These are phyloP conservation scores for Vicia sativa DNA, from an alignment of 306 rosid species.

Conservation along the genomic window DNA sequence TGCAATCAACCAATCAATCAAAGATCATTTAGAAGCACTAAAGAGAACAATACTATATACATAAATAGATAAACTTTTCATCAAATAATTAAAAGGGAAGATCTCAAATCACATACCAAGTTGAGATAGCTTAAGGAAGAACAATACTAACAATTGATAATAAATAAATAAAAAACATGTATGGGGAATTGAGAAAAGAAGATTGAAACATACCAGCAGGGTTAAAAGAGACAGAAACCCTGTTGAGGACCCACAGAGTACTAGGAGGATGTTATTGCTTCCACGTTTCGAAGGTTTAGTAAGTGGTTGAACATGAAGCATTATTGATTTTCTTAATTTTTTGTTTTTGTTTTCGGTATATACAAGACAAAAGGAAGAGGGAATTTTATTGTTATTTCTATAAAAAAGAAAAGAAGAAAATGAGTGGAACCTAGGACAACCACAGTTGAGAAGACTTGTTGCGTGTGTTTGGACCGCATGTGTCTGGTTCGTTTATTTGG, in stretches of 20 bases:
- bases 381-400: background rate
- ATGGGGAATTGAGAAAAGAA: background rate
- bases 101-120: slow-evolving; percentile 36
- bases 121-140: slow-evolving; percentile 36
- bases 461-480: slow-evolving; percentile 36
- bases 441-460: slow-evolving; percentile 17
- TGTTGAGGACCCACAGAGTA: background rate
- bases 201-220: slow-evolving; percentile 6
- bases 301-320: slow-evolving; percentile 1
- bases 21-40: background rate
- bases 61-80: background rate
- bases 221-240: background rate
- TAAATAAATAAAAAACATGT: too few relatives aligned
- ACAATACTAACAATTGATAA: background rate
- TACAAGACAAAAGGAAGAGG: slow-evolving; percentile 35
- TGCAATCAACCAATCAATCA: background rate
- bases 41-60: background rate
- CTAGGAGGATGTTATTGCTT: slow-evolving; percentile 28
- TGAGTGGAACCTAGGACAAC: slow-evolving; percentile 23
- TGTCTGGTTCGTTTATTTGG: background rate
- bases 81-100: background rate
- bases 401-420: background rate
- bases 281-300: slow-evolving; percentile 17
- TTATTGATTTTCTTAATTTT: background rate
- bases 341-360: background rate